Conservation (phyloP, 805 yeast species). For the Tetrapisispora iriomotensis region DNA sequence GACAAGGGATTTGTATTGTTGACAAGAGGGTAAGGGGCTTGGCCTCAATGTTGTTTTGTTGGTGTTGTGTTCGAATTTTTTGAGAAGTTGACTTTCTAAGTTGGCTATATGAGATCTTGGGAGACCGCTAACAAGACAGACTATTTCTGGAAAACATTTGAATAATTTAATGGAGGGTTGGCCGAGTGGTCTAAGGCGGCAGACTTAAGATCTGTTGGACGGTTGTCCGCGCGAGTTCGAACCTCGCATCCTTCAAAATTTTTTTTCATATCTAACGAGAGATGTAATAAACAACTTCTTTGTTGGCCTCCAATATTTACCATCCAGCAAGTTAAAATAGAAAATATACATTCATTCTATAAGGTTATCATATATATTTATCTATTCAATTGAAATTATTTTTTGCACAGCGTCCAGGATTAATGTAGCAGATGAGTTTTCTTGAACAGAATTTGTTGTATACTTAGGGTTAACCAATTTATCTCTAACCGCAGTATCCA, state of each 20-base stretch:
- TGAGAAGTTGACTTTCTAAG: no score
- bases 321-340: no score
- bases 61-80: no score
- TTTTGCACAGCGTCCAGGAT: conserved; percentile 35
- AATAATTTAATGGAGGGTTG: conserved; percentile 33
- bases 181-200: conserved; percentile 36
- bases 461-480: conserved; percentile 45
- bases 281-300: neutral
- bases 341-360: neutral
- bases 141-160: no score
- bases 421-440: conserved; percentile 6
- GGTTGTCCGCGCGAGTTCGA: conserved; percentile 34
- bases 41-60: no score
- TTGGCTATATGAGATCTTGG: no score
- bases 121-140: no score
- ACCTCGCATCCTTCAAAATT: conserved; percentile 30
- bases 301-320: neutral
- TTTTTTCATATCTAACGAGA: neutral
- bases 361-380: neutral
- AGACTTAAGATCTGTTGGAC: conserved; percentile 35
- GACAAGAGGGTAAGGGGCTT: no score
- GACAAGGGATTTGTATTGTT: no score
- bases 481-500: conserved; percentile 59
- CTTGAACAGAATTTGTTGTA: conserved; percentile 1
- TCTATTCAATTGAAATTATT: conserved; percentile 20